Evolutionary conservation across 192 early-diverging fungal genomes (phyloP), one percentile per base, ranked within the genome.

Genomic region (Fimicolochytrium jonesii): DNA sequence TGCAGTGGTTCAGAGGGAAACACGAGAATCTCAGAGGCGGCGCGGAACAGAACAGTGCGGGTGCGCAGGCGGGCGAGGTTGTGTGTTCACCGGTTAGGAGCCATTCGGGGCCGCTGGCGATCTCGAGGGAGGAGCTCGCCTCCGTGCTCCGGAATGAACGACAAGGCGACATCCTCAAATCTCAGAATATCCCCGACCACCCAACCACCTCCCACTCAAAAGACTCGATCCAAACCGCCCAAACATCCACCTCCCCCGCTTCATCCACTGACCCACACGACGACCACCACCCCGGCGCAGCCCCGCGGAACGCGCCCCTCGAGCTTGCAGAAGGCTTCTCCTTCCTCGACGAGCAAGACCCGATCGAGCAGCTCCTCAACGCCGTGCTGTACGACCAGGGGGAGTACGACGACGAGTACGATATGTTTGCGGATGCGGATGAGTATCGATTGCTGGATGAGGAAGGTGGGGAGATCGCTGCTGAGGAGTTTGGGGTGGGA

Each of bases 301-400:
- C 29, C 20, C 34, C 36, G 32, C 53, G 34, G 7, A 37, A 56
- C 18, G 36, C 53, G 2, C 34, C 53, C 6, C 53, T 56, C 32
- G 53, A 56, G 18, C 11, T 56, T 17, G 53, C 53, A 3, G 53
- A 56, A 18, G 53, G 32, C 6, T 28, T 56, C n/a, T n/a, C n/a
- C n/a, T 50, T 29, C 28, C 25, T 29, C 23, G 53, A 56, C 4
- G 53, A 56, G 29, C 29, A 34, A n/a, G 36, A 56, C 32, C 53
- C 53, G 7, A 20, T 56, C n/a, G 32, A 56, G 26, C 32, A 56
- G 10, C 34, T 56, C n/a, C 36, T 56, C 3, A 34, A 56, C 36
- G n/a, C 53, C 10, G 53, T 56, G 2, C 53, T 56, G 32, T 36
- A 56, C 30, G 11, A 22, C 11, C 53, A 77, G 30, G 34, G 52